Percentiles rank a stretch among this genome's conserved stretches.
Conservation (phyloP, 2,329 filamentous ascomycete species). For the Hypoxylon sp. region DNA sequence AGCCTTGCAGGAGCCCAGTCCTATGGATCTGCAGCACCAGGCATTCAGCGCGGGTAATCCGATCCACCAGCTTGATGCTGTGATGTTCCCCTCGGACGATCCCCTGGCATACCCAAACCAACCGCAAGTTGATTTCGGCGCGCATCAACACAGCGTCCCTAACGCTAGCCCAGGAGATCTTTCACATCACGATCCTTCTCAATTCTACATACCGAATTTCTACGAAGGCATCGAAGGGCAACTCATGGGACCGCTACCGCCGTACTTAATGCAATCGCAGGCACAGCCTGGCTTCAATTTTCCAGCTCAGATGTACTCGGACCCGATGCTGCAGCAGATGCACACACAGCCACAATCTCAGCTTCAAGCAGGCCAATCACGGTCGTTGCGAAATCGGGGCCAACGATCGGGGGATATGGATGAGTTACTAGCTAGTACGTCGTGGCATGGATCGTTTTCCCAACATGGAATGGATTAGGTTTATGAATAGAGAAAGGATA, state of each 20-base stretch:
- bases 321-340: constrained; percentile 60
- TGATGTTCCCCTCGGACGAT: constrained; percentile 86
- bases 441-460: constrained; percentile 54
- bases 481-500: constrained; percentile 51
- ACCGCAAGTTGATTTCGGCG: constrained; percentile 74
- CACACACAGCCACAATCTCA: constrained; percentile 52
- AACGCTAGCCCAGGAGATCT: constrained; percentile 53
- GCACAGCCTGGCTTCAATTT: constrained; percentile 61
- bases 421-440: constrained; percentile 63
- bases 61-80: constrained; percentile 78
- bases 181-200: constrained; percentile 56
- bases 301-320: constrained; percentile 62
- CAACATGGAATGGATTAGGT: constrained; percentile 49
- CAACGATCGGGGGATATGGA: constrained; percentile 61
- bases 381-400: constrained; percentile 52
- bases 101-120: constrained; percentile 86
- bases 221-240: constrained; percentile 81
- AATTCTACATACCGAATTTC: constrained; percentile 67
- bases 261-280: constrained; percentile 75
- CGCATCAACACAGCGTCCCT: constrained; percentile 51
- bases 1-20: constrained; percentile 52
- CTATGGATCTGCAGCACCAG: constrained; percentile 49
- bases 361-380: constrained; percentile 48
- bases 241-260: constrained; percentile 78
- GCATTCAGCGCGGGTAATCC: constrained; percentile 58